phyloP scores from a whole-genome alignment of 495 filamentous ascomycete species.

The Talaromyces thailandensis region DNA sequence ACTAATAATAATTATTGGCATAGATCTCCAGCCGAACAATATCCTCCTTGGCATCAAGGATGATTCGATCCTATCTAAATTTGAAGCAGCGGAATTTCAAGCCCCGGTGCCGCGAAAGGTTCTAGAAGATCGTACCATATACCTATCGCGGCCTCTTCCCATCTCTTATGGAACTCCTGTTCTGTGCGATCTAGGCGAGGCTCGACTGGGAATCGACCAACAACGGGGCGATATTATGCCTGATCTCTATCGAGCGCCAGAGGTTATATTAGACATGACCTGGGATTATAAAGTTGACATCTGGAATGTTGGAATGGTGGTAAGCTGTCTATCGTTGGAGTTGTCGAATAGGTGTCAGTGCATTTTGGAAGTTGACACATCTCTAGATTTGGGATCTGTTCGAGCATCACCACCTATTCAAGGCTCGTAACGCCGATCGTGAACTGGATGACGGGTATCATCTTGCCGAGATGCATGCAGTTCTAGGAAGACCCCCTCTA shows the following conservation, averaged over 20 bases:
- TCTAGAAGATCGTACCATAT: conserved; percentile 14
- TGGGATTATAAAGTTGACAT: conserved; percentile 34
- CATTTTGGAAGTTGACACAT: too few relatives aligned
- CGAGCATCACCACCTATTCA: conserved; percentile 32
- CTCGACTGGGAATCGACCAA: conserved; percentile 18
- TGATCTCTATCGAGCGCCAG: conserved; percentile 30
- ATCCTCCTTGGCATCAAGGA: conserved; percentile 22
- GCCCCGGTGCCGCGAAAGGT: conserved; percentile 18
- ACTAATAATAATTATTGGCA: too few relatives aligned
- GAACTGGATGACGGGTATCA: conserved; percentile 27
- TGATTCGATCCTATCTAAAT: conserved; percentile 17
- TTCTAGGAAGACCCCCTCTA: conserved; percentile 28
- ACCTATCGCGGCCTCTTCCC: conserved; percentile 15
- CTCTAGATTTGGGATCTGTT: conserved; percentile 42
- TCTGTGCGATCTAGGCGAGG: conserved; percentile 23
- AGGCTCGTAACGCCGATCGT: conserved; percentile 21
- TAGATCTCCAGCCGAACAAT: conserved; percentile 22
- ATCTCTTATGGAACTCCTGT: conserved; percentile 14
- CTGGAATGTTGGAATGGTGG: conserved; percentile 36
- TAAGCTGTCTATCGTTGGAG: conserved; percentile 12
- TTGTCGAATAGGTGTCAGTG: too few relatives aligned
- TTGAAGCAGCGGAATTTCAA: conserved; percentile 17
- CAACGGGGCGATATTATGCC: conserved; percentile 23
- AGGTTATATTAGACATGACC: conserved; percentile 27
- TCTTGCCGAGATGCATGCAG: conserved; percentile 28